Conservation (phyloP, 2,329 filamentous ascomycete genomes). For the Aspergillus caelatus region DNA sequence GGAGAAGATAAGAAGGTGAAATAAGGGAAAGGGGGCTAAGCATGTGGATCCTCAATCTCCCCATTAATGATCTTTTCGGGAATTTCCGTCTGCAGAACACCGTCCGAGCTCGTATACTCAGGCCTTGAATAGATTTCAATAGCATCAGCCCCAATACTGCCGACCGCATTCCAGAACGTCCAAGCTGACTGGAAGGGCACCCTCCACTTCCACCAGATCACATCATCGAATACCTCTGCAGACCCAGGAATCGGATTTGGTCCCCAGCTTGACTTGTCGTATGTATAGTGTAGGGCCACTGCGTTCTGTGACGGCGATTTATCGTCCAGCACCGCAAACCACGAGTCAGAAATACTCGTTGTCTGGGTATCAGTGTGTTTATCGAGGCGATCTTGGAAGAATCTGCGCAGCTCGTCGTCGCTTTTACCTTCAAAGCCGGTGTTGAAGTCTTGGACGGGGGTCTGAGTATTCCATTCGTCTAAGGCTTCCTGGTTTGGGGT, state of each 20-base stretch:
- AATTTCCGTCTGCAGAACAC: not conserved
- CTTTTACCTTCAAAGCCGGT: not conserved
- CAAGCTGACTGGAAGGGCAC: not conserved
- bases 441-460: not conserved
- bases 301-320: not conserved
- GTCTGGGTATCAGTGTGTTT: not conserved
- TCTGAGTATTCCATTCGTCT: not conserved
- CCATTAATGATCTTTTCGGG: not conserved
- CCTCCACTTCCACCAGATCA: not conserved
- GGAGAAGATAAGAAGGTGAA: too few species aligned
- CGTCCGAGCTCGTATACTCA: not conserved
- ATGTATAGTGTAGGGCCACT: not conserved
- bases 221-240: not conserved
- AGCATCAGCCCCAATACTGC: not conserved
- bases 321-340: not conserved
- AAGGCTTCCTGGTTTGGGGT: not conserved
- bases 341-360: not conserved
- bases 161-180: not conserved
- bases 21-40: not conserved
- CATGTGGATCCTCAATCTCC: not conserved
- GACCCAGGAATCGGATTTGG: not conserved
- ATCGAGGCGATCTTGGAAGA: not conserved
- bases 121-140: not conserved
- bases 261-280: not conserved
- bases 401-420: not conserved